Conservation (phyloP, 305 asterid genomes). For the Solanum hybrid region DNA sequence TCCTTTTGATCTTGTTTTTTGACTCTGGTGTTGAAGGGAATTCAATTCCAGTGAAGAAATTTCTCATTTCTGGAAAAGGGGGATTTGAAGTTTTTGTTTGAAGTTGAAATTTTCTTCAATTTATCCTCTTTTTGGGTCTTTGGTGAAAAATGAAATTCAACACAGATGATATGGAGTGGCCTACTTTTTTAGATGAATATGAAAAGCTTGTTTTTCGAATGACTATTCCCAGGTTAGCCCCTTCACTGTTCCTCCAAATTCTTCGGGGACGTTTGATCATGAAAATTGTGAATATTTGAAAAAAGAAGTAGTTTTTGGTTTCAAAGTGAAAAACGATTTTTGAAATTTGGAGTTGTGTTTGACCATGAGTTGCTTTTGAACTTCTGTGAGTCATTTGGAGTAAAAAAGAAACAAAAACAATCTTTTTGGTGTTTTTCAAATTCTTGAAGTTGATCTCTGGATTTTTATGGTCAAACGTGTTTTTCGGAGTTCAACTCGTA, state of each 20-base stretch:
- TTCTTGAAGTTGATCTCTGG: neutral
- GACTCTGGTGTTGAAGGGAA: neutral
- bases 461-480: neutral
- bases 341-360: neutral
- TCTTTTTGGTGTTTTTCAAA: neutral
- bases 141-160: neutral
- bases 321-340: neutral
- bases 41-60: neutral
- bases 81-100: neutral
- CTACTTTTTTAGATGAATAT: constrained; percentile 66
- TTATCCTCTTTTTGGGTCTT: neutral
- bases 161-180: constrained; percentile 52
- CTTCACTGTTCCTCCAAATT: neutral
- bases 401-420: no score
- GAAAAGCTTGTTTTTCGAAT: constrained; percentile 81
- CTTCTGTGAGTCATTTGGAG: neutral
- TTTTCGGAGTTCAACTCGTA: neutral
- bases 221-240: constrained; percentile 71
- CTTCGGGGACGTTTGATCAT: neutral
- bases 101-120: neutral
- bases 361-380: neutral
- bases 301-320: neutral
- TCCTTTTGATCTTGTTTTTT: neutral
- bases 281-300: neutral
- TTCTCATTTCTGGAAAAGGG: neutral